Percentiles rank a stretch among this genome's conserved stretches.
Conservation (phyloP, 1,139 yeast genomes). For the Candida neerlandica region DNA sequence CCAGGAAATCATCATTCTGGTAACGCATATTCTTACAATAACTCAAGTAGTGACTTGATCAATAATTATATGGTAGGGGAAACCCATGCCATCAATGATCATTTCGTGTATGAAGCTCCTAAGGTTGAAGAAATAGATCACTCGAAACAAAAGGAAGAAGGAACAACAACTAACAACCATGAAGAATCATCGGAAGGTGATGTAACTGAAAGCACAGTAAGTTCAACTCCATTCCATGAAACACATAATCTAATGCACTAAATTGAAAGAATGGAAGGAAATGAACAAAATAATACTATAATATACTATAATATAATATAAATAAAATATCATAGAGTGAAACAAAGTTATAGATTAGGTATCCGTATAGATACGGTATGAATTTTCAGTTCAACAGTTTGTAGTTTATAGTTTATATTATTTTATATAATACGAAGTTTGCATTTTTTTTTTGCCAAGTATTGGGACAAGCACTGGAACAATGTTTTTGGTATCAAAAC, state of each 20-base stretch:
- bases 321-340: too few species aligned
- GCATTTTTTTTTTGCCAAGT: too few species aligned
- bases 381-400: too few species aligned
- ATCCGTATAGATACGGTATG: too few species aligned
- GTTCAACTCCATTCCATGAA: slow-evolving; percentile 1
- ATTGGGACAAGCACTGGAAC: too few species aligned
- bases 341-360: too few species aligned
- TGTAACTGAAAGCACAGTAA: not conserved
- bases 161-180: not conserved
- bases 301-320: too few species aligned
- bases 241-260: not conserved
- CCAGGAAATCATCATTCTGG: slow-evolving; percentile 1
- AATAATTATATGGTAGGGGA: slow-evolving; percentile 23
- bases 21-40: slow-evolving; percentile 15
- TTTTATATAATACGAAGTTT: too few species aligned
- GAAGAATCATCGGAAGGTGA: slow-evolving; percentile 4
- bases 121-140: slow-evolving; percentile 12
- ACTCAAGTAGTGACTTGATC: slow-evolving; percentile 28
- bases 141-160: not conserved
- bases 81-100: slow-evolving; percentile 36
- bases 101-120: slow-evolving; percentile 31
- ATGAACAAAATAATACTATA: too few species aligned
- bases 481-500: not conserved
- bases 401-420: too few species aligned
- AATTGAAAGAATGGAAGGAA: not conserved